Evolutionary conservation across 2,329 filamentous ascomycete genomes (phyloP).

Genomic region (Aspergillus awamori): DNA sequence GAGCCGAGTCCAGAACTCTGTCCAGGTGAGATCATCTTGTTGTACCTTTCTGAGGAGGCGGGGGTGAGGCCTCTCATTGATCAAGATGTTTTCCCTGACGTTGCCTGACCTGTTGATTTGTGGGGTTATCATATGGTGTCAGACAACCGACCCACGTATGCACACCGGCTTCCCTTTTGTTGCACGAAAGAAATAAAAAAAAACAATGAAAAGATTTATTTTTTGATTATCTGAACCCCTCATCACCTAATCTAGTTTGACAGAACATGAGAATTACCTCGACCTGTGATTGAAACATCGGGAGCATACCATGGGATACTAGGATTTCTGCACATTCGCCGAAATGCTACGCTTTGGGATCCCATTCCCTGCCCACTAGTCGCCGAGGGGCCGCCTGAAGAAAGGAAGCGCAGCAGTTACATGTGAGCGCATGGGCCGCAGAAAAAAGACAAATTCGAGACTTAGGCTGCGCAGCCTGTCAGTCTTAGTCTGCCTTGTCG

Average conservation of each 20-base stretch:
- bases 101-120: conserved; percentile 11
- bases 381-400: neutral
- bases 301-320: neutral
- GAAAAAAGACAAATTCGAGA: conserved; percentile 4
- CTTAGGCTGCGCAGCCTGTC: conserved; percentile 4
- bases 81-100: neutral
- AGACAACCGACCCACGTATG: neutral
- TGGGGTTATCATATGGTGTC: conserved; percentile 11
- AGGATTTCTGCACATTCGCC: neutral
- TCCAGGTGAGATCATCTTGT: neutral
- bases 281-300: no score
- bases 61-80: neutral
- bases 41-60: neutral
- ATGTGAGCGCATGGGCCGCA: neutral
- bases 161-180: neutral
- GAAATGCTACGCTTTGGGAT: neutral
- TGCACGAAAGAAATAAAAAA: neutral
- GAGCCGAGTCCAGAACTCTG: conserved; percentile 5
- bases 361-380: neutral
- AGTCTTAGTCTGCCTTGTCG: conserved; percentile 7
- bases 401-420: neutral
- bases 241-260: neutral
- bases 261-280: neutral
- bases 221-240: neutral
- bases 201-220: neutral